Percentiles rank a stretch among this genome's conserved stretches.
Evolutionary conservation across 1,139 yeast species (phyloP).

Genomic region (Kodamaea plutei): DNA sequence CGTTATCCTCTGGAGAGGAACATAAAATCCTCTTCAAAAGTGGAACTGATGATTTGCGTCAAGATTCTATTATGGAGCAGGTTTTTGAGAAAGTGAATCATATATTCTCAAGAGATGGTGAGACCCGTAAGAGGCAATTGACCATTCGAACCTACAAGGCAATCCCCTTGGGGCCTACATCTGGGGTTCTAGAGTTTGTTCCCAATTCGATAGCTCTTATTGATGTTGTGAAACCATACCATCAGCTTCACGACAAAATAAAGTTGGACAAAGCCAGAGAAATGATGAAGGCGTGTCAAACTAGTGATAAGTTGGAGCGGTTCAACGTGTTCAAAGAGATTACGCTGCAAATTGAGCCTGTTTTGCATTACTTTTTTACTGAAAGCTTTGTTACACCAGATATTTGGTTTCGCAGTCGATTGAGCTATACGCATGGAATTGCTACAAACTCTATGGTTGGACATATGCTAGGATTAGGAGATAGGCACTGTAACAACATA

Average conservation of each 20-base stretch:
- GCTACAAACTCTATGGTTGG: conserved; percentile 89
- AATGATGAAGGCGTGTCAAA: conserved; percentile 58
- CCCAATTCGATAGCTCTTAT: conserved; percentile 67
- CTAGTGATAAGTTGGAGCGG: conserved; percentile 42
- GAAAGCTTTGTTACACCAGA: conserved; percentile 64
- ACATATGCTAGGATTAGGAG: conserved; percentile 85
- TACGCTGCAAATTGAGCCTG: conserved; percentile 56
- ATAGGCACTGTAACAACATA: conserved; percentile 88
- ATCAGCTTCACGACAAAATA: conserved; percentile 42
- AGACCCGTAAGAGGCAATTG: conserved; percentile 53
- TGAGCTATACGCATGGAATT: conserved; percentile 68
- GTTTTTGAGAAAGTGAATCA: conserved; percentile 84
- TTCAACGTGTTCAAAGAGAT: conserved; percentile 50
- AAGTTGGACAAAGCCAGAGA: conserved; percentile 51
- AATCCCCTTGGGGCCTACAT: conserved; percentile 80
- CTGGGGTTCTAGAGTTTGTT: conserved; percentile 91
- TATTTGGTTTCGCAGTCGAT: conserved; percentile 67
- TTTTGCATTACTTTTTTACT: conserved; percentile 65
- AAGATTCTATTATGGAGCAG: conserved; percentile 97
- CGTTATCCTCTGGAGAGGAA: conserved; percentile 51
- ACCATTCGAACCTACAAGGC: conserved; percentile 82
- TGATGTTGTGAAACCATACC: conserved; percentile 64
- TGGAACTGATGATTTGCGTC: conserved; percentile 87
- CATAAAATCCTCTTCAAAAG: conserved; percentile 70
- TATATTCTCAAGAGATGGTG: conserved; percentile 55